Base-by-base conservation (phyloP, 305 asterid species). In the Fraxinus xanthoxyloides region DNA sequence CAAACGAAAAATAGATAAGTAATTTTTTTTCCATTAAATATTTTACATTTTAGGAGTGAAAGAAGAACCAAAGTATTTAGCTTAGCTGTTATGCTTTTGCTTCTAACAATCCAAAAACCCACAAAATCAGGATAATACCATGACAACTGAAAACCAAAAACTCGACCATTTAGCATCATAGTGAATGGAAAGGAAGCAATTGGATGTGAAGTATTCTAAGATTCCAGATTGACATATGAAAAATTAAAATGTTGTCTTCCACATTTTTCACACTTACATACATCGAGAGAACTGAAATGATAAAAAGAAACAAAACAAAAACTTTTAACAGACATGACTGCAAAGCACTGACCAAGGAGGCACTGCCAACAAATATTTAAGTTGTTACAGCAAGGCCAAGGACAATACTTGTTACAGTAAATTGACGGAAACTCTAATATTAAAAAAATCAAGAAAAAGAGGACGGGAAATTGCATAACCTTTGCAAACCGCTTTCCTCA, bases 401-500 rank as follows among this genome's bases (percentile, higher is more conserved):
- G 75, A 30, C 17, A 30, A 69, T n/a, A 69, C 40, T 28, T 69
- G 19, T 30, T 77, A 48, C 34, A 3, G 15, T 13, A 17, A 24
- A 21, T 78, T 21, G 3, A 6, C 34, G 30, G 69, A 59, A 80
- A 67, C 17, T 46, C 32, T 67, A 26, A 67, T 21, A 5, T 8
- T 26, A 15, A 82, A 34, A 23, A 79, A 28, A 32, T 43, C 26
- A 21, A 32, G 36, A 69, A 65, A n/a, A 32, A 65, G n/a, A 63
- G 43, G 17, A 61, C 80, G 82, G 74, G 72, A 79, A 78, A 67
- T 24, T n/a, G 36, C 82, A 19, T 69, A 82, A 93, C 99, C 97
- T 94, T 84, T 92, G 99, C 79, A 91, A 95, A 21, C 92, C 90
- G 84, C 95, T 90, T 83, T 96, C 99, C 91, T 96, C 99, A 31